These are phyloP conservation scores for Xylaria sp. DNA, from an alignment of 2,329 filamentous ascomycete species.

Conservation along the genomic window DNA sequence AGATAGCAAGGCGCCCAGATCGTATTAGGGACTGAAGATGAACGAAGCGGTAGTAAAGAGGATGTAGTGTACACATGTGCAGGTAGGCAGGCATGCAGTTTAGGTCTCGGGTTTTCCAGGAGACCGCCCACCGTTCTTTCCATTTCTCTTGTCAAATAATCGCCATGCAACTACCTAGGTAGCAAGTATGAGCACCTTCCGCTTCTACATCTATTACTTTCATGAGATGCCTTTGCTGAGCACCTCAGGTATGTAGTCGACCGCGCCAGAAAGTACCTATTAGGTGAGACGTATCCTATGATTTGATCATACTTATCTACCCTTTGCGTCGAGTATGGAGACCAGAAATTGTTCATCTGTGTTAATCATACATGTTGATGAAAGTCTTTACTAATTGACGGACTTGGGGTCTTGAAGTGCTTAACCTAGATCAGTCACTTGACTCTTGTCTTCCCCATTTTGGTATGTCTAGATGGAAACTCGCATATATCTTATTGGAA, in stretches of 20 bases:
- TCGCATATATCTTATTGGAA: background rate
- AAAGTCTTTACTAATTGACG: background rate
- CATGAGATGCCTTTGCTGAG: background rate
- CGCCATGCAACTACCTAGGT: background rate
- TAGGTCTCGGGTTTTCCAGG: background rate
- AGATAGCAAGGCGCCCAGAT: background rate
- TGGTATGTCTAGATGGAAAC: background rate
- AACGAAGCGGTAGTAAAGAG: background rate
- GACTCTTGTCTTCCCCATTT: background rate
- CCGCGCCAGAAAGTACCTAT: background rate
- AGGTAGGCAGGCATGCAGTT: background rate
- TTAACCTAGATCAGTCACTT: background rate
- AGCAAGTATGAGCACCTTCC: constrained; percentile 20
- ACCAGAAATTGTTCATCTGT: background rate
- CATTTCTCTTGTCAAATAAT: background rate
- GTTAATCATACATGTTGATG: background rate
- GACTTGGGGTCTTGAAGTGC: background rate
- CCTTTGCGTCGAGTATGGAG: background rate
- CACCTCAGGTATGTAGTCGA: background rate
- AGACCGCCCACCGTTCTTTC: constrained; percentile 20
- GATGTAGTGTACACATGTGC: background rate
- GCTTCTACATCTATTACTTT: background rate
- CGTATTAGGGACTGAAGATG: background rate
- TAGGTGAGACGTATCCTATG: background rate
- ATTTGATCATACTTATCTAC: background rate